Conservation (phyloP, 108 stramenopile species). For the Fistulifera pelliculosa region DNA sequence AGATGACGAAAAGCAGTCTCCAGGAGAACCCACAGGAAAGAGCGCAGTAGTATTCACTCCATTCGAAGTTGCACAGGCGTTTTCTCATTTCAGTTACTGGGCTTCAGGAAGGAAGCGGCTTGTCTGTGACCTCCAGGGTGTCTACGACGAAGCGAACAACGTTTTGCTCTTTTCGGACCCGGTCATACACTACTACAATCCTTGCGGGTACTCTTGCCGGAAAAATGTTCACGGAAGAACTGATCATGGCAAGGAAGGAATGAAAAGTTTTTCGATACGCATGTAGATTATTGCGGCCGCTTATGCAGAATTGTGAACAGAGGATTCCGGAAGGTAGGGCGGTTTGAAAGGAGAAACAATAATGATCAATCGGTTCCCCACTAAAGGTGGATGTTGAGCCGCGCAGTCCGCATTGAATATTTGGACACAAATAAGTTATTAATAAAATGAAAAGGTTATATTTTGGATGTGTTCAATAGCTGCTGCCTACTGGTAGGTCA, state of each 20-base stretch:
- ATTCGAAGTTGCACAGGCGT: constrained; percentile 27
- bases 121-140: constrained; percentile 29
- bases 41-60: constrained; percentile 1
- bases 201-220: constrained; percentile 1
- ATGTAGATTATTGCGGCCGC: neutral
- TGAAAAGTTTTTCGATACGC: constrained; percentile 24
- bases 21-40: no score
- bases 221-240: constrained; percentile 20
- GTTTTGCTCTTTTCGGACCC: constrained; percentile 22
- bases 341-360: no score
- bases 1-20: neutral
- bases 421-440: no score
- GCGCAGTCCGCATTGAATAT: no score
- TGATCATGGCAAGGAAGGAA: constrained; percentile 23
- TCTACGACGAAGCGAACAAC: constrained; percentile 12
- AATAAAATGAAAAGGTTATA: no score
- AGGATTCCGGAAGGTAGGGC: no score
- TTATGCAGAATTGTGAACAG: no score
- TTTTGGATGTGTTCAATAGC: no score
- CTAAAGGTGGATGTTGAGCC: no score
- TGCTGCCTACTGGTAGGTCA: no score
- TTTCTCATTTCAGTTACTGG: constrained; percentile 27
- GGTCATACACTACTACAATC: constrained; percentile 24
- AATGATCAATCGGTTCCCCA: no score
- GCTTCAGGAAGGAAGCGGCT: constrained; percentile 10